Percentiles rank a stretch among this genome's conserved stretches.
phyloP scores from a whole-genome alignment of 1,284 basidiomycete species.

The Ceratobasidium sp. region DNA sequence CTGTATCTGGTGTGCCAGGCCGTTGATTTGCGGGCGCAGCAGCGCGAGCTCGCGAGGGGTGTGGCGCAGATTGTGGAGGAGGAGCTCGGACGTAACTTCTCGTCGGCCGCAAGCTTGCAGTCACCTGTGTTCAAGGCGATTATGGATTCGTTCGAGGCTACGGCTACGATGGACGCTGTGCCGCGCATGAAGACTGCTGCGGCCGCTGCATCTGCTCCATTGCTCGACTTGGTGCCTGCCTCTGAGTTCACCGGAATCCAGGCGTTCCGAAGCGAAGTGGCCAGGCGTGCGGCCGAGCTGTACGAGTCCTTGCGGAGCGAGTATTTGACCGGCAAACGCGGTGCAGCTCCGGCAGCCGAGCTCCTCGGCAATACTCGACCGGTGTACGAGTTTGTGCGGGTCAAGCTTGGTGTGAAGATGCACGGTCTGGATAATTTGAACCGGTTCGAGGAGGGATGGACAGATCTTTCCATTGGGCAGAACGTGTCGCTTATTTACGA shows the following conservation, averaged over 20 bases:
- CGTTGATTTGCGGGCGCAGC: constrained; percentile 80
- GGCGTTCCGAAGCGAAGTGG: constrained; percentile 67
- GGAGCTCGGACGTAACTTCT: constrained; percentile 66
- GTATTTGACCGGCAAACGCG: constrained; percentile 67
- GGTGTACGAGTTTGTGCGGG: constrained; percentile 79
- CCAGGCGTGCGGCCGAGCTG: constrained; percentile 62
- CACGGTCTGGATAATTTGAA: constrained; percentile 77
- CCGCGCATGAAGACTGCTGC: constrained; percentile 77
- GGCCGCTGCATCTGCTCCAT: constrained; percentile 68
- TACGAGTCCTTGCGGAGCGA: constrained; percentile 67
- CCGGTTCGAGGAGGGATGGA: constrained; percentile 69
- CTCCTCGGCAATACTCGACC: constrained; percentile 74
- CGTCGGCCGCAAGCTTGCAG: constrained; percentile 38
- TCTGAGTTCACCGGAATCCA: constrained; percentile 60
- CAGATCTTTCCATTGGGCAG: constrained; percentile 69
- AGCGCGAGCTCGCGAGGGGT: constrained; percentile 70
- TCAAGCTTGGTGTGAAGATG: constrained; percentile 76
- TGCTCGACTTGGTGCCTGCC: constrained; percentile 70
- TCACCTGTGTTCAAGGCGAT: constrained; percentile 60
- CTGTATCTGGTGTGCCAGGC: constrained; percentile 85
- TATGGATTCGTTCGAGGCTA: constrained; percentile 69
- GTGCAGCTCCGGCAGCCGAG: constrained; percentile 58
- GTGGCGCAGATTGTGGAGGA: constrained; percentile 66
- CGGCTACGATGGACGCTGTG: constrained; percentile 76
- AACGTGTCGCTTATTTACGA: constrained; percentile 76